Percentiles rank a stretch among this genome's conserved stretches.
phyloP scores from a whole-genome alignment of 768 basidiomycete genomes.

The Auriculariales sp. region DNA sequence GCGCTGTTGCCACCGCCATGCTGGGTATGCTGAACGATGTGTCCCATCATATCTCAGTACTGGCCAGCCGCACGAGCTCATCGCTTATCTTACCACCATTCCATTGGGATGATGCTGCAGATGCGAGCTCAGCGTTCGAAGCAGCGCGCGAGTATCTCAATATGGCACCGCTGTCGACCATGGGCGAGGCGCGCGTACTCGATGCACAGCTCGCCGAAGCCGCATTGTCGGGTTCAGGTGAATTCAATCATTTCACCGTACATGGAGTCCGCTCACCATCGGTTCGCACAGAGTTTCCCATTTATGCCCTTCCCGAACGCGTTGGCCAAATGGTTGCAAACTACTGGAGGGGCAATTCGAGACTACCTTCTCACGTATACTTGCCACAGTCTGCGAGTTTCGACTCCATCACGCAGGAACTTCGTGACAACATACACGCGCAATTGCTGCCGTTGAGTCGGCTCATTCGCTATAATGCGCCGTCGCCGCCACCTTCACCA shows the following conservation, averaged over 20 bases:
- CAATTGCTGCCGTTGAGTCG: neutral
- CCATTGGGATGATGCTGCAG: neutral
- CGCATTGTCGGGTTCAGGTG: neutral
- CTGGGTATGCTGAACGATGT: slow-evolving; percentile 27
- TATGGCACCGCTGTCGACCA: neutral
- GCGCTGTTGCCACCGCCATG: slow-evolving; percentile 26
- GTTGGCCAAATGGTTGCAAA: neutral
- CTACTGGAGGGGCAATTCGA: neutral
- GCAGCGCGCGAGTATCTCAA: neutral
- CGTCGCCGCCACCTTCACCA: neutral
- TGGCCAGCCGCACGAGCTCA: neutral
- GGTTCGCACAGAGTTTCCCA: neutral
- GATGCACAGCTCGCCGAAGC: neutral
- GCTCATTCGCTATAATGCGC: neutral
- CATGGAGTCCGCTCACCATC: neutral
- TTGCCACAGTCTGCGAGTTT: neutral
- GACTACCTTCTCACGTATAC: neutral
- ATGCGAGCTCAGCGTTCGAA: neutral
- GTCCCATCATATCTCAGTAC: slow-evolving; percentile 11
- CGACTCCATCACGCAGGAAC: neutral
- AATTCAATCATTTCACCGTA: neutral
- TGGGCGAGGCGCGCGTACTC: neutral
- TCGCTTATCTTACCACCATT: neutral
- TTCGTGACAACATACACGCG: neutral
- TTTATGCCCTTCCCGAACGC: neutral